phyloP scores from a whole-genome alignment of 345 rosid species.

The Mallotus nudiflorus region DNA sequence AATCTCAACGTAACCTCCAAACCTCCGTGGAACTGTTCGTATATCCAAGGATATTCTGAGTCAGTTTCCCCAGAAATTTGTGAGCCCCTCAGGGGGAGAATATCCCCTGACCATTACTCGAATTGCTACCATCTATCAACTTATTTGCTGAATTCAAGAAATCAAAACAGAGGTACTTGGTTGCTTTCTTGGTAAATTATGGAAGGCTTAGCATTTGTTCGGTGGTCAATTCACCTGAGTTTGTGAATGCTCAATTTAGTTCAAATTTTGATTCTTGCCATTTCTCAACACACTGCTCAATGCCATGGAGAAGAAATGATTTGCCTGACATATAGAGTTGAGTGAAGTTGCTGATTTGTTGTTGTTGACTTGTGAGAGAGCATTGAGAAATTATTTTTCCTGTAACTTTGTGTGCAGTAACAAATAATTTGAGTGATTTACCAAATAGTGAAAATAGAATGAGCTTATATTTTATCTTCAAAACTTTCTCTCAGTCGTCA shows the following conservation, averaged over 20 bases:
- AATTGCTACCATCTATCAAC: conserved; percentile 65
- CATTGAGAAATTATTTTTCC: conserved; percentile 43
- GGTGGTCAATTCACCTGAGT: conserved; percentile 26
- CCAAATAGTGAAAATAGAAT: conserved; percentile 35
- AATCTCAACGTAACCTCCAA: conserved; percentile 43
- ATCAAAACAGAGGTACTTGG: conserved; percentile 48
- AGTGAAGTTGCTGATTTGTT: conserved; percentile 24
- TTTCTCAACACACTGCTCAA: conserved; percentile 38
- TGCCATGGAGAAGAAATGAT: conserved; percentile 28
- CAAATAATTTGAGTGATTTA: conserved; percentile 58
- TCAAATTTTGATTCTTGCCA: conserved; percentile 45
- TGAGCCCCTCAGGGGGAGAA: conserved; percentile 51
- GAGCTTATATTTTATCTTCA: conserved; percentile 25
- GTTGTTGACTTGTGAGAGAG: conserved; percentile 32
- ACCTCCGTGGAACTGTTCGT: conserved; percentile 80
- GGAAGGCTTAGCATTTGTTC: conserved; percentile 28
- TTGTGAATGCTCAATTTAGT: conserved; percentile 25
- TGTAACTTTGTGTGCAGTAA: conserved; percentile 77
- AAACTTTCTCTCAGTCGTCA: conserved; percentile 13
- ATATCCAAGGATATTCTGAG: conserved; percentile 72
- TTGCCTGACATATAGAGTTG: conserved; percentile 26
- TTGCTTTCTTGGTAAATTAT: conserved; percentile 65
- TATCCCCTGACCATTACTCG: conserved; percentile 58
- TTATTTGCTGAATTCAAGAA: conserved; percentile 38
- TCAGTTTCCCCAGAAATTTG: conserved; percentile 74